Evolutionary conservation across 2,329 filamentous ascomycete species (phyloP), one percentile per base, ranked within the genome.

Genomic region (Teratosphaeria viscida): DNA sequence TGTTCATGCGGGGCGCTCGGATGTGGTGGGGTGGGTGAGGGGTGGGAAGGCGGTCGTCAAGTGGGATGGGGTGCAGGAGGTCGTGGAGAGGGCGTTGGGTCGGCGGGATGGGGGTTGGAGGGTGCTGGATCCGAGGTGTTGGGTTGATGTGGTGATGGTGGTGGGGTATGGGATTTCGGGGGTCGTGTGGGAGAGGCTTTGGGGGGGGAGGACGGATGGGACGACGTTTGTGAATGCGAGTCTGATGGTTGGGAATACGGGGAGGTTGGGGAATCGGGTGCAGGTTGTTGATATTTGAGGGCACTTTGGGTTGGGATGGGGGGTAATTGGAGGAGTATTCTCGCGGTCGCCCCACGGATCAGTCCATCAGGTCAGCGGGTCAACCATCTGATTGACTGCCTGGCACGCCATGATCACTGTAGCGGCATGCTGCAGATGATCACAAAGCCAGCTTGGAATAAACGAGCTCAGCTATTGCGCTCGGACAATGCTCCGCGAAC

Each of bases 1-100:
- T 73, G 82, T 92, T 27, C 91, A 96, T 75, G 87, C 81, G 68
- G 88, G 84, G 3, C 62, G 63, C 49, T 66, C 60, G 32, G 68
- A 70, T 58, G 54, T 60, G 8, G 57, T 70, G 11, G 68, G 68
- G 1, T 54, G 54, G 52, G 23, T 67, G 43, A 67, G 56, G 8
- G 82, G 87, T 54, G 91, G 90, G 16, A 78, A 77, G 52, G 85
- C 91, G 67, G 73, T 84, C 0, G 80, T 88, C 10, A 87, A 84
- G 74, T 95, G 88, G 80, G 89, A 94, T 71, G 81, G 85, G 29
- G 82, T 84, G 61, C 89, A 95, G 73, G 76, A 76, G 35, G 81
- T 82, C 1, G 91, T 90, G 74, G 89, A 92, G 74, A 76, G 78
- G n/a, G 78, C 90, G 27, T 78, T 81, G 68, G 69, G 70, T 75